Evolutionary conservation across 805 yeast genomes (phyloP), one percentile per base, ranked within the genome.

Genomic region (Wickerhamiella vanderwaltii): DNA sequence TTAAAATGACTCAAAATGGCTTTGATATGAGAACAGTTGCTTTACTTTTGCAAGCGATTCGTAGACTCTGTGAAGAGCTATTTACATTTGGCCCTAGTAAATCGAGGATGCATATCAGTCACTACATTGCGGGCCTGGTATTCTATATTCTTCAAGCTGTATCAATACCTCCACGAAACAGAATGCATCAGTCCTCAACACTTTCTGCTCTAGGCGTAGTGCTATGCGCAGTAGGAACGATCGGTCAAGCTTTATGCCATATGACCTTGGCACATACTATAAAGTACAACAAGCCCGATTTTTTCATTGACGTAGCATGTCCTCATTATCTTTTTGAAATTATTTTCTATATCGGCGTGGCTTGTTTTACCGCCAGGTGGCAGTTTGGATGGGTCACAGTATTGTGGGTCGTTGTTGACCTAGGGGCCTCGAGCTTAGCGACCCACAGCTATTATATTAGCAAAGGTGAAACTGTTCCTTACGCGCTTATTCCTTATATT

Each of bases 251-350:
- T 43, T 42, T 34, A 4, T 66, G 66, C 48, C 87, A 79, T 52
- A 36, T 25, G 5, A 64, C 71, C 41, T 62, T 79, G 39, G 64
- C 81, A 0, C 34, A 49, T 5, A 60, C 78, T 24, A 55, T 52
- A 25, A 79, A 79, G 54, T 79, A 79, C 57, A 55, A 69, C 1
- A 51, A 64, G 13, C 85, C 86, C 1, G 41, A 44, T 0, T 51
- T 55, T 31, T 48, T 69, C 36, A 70, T 73, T 50, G 50, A 48
- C 12, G 63, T 66, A 2, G 62, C 73, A 3, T 72, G 78, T 47
- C 79, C 85, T 0, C 86, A 79, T 55, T 79, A 78, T 48, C 58
- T 71, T 6, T 74, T 73, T 48, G 87, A 79, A 52, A 57, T 75
- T 5, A 33, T 63, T 19, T 62, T 78, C 12, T 79, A 79, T 48